phyloP scores from a whole-genome alignment of 352 stramenopile species.

The Pythium periplocum region DNA sequence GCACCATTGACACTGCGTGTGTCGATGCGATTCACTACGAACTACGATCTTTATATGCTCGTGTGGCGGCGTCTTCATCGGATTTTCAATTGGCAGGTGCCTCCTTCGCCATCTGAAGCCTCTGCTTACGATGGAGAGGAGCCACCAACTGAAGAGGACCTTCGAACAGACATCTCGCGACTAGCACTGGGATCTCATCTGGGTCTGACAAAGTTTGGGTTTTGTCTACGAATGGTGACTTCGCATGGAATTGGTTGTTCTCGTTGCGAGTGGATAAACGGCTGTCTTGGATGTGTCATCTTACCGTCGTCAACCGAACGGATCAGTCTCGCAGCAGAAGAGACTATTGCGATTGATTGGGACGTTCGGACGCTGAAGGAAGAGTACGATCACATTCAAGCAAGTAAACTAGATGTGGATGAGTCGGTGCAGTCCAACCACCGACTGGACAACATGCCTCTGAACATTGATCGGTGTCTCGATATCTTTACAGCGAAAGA shows the following conservation, averaged over 20 bases:
- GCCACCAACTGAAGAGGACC: constrained; percentile 6
- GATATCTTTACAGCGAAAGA: constrained; percentile 86
- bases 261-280: constrained; percentile 84
- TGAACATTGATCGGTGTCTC: constrained; percentile 81
- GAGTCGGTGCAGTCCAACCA: constrained; percentile 59
- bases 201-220: constrained; percentile 65
- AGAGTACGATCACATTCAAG: constrained; percentile 82
- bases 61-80: constrained; percentile 73
- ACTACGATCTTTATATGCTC: constrained; percentile 70
- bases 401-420: constrained; percentile 73
- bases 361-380: constrained; percentile 84
- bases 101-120: constrained; percentile 23
- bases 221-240: constrained; percentile 80
- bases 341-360: constrained; percentile 89
- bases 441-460: constrained; percentile 64
- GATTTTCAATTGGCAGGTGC: constrained; percentile 81
- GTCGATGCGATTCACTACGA: constrained; percentile 54
- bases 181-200: constrained; percentile 68
- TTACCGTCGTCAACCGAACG: constrained; percentile 36
- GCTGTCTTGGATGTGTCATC: constrained; percentile 82
- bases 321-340: constrained; percentile 54
- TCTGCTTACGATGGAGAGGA: constrained; percentile 18
- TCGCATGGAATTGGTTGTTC: constrained; percentile 80
- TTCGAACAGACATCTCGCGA: constrained; percentile 40
- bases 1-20: constrained; percentile 67